Evolutionary conservation across 352 stramenopile genomes (phyloP).

Genomic region (Phytophthora colocasiae): DNA sequence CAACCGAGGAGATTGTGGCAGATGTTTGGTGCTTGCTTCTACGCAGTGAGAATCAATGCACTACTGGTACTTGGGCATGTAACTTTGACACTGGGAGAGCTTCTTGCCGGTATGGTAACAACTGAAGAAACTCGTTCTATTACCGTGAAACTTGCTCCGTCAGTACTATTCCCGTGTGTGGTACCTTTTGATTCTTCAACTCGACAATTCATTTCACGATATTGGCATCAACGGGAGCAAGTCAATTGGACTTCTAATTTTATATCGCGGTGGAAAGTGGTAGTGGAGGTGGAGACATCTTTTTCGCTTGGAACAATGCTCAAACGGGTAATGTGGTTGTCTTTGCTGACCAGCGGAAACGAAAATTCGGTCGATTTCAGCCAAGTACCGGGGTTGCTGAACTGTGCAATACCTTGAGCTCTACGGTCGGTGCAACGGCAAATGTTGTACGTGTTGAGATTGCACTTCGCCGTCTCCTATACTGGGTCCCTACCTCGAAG

Average conservation of each 20-base stretch:
- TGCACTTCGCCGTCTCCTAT: too few species aligned
- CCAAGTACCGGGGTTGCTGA: conserved; percentile 6
- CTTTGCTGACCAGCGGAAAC: conserved; percentile 27
- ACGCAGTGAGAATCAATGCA: conserved; percentile 47
- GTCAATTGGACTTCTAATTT: conserved; percentile 22
- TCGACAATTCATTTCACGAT: background rate
- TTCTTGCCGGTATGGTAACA: conserved; percentile 22
- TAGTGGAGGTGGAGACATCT: conserved; percentile 38
- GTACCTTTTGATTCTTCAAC: conserved; percentile 15
- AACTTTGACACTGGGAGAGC: conserved; percentile 27
- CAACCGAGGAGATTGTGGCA: conserved; percentile 19
- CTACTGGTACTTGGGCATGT: conserved; percentile 33
- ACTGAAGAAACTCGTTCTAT: background rate
- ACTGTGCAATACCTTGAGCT: too few species aligned
- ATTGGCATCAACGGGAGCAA: background rate
- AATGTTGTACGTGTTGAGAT: too few species aligned
- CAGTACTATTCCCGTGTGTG: conserved; percentile 3
- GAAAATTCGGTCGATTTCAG: conserved; percentile 18
- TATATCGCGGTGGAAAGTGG: conserved; percentile 39
- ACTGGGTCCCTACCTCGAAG: too few species aligned
- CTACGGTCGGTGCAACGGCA: too few species aligned
- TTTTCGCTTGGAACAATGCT: conserved; percentile 43
- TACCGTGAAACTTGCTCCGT: conserved; percentile 24
- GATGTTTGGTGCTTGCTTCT: conserved; percentile 46
- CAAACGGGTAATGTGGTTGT: conserved; percentile 11